A percentile compares a stretch with the other conserved stretches of the same genome.
phyloP scores from a whole-genome alignment of 352 stramenopile genomes.

The Phytopythium cucurbitacearum region DNA sequence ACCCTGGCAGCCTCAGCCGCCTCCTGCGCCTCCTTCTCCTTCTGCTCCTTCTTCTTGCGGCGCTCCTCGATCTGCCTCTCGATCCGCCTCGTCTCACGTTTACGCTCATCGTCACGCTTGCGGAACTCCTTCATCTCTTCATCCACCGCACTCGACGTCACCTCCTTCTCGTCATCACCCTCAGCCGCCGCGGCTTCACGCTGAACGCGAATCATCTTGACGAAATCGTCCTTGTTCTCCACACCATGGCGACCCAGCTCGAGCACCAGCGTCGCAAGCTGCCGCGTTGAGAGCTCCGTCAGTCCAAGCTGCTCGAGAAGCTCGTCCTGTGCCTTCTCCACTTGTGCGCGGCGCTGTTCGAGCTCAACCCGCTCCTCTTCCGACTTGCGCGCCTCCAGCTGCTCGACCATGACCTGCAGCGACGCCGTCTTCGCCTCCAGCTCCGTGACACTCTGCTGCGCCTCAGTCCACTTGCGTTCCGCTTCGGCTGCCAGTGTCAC shows the following conservation, averaged over 20 bases:
- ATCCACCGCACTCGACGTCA: conserved; percentile 41
- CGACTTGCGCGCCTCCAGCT: conserved; percentile 26
- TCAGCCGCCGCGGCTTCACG: conserved; percentile 19
- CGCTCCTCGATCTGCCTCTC: conserved; percentile 52
- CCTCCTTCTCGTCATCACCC: conserved; percentile 18
- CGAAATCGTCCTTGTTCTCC: conserved; percentile 43
- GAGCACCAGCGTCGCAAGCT: conserved; percentile 57
- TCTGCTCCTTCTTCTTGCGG: conserved; percentile 20
- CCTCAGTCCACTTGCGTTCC: conserved; percentile 27
- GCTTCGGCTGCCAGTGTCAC: conserved; percentile 24
- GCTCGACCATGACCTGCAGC: conserved; percentile 32
- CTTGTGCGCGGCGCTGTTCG: conserved; percentile 42
- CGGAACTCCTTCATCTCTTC: conserved; percentile 44
- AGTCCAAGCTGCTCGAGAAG: conserved; percentile 60
- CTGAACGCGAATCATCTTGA: conserved; percentile 47
- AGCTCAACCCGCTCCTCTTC: conserved; percentile 46
- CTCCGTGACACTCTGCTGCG: conserved; percentile 22
- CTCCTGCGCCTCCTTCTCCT: conserved; percentile 26
- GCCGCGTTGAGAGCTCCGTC: conserved; percentile 43
- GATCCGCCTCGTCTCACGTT: conserved; percentile 49
- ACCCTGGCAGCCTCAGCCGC: conserved; percentile 10
- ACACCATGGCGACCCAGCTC: conserved; percentile 42
- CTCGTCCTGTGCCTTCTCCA: conserved; percentile 32
- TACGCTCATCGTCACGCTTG: conserved; percentile 40
- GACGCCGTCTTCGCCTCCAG: conserved; percentile 21